Base-by-base conservation (phyloP, 208 protist genomes). In the Phytomonas sp. region DNA sequence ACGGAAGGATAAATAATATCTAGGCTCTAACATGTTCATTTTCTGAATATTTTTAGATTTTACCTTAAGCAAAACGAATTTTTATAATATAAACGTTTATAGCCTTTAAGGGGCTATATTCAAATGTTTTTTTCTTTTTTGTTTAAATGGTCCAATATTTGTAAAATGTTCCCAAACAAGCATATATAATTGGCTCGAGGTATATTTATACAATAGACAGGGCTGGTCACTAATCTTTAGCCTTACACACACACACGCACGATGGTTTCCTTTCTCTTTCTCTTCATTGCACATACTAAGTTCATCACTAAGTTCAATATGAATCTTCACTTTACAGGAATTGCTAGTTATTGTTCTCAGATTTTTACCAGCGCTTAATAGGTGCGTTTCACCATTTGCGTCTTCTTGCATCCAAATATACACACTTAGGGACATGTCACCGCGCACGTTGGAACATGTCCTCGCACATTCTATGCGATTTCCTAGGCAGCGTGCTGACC, bases 391-490 rank as follows among this genome's bases (percentile, higher is more conserved):
- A 51, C 36, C 4, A 23, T 53, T 65, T 40, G 23, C 8, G 26
- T 65, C n/a, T 23, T 65, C 26, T 65, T 63, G 28, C 23, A n/a
- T 17, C 23, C 5, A 64, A 32, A 26, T 1, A 64, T 37, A 37
- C 28, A 32, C 60, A n/a, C 28, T n/a, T 26, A 2, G 31, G 62
- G 2, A 30, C 5, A 92, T 92, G 89, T 71, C 87, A 20, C 83
- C 85, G 3, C 82, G 89, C 29, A 93, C 87, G 51, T 79, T 96
- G 20, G 85, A 92, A 71, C 90, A 96, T 75, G 90, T 96, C 36
- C 76, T 96, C 37, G 90, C 87, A 71, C 87, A 87, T 5, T 87
- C 86, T 6, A 93, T 96, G 87, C 83, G 87, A 33, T 78, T 93
- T 32, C 86, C 87, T 3, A 75, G 76, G 0, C 67, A 77, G 32